Evolutionary conservation across 2,329 filamentous ascomycete genomes (phyloP).

Genomic region (Fusarium foetens): DNA sequence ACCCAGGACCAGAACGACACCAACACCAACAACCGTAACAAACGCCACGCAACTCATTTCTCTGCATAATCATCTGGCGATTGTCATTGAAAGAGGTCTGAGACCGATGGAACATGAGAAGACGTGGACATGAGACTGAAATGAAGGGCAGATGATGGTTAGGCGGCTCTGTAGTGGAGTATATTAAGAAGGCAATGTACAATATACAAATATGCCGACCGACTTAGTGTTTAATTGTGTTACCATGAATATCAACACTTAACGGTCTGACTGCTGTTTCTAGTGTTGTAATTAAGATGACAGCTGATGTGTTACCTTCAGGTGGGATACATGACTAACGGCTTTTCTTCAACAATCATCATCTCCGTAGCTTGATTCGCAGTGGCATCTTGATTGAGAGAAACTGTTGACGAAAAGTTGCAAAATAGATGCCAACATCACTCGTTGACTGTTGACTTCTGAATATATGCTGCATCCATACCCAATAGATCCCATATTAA

Average conservation of each 20-base stretch:
- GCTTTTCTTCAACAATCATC: too few species aligned
- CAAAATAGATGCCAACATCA: too few species aligned
- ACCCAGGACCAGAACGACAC: not conserved
- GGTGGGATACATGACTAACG: not conserved
- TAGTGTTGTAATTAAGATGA: fast-evolving
- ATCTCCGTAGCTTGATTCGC: too few species aligned
- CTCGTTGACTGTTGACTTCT: too few species aligned
- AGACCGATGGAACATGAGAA: too few species aligned
- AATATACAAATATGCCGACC: not conserved
- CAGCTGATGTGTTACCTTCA: not conserved
- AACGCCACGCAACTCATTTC: not conserved
- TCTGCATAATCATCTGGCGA: not conserved
- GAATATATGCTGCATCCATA: too few species aligned
- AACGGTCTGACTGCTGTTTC: too few species aligned
- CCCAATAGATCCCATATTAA: too few species aligned
- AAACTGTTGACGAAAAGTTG: too few species aligned
- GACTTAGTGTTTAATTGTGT: fast-evolving
- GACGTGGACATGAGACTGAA: not conserved
- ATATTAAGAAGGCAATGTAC: not conserved
- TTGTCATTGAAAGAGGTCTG: fast-evolving
- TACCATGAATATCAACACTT: fast-evolving
- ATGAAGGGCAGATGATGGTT: not conserved
- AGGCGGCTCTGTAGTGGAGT: fast-evolving
- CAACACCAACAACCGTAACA: not conserved
- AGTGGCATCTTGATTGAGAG: too few species aligned